Evolutionary conservation across 768 basidiomycete genomes (phyloP), one percentile per base, ranked within the genome.

Genomic region (Pisolithus microcarpus): DNA sequence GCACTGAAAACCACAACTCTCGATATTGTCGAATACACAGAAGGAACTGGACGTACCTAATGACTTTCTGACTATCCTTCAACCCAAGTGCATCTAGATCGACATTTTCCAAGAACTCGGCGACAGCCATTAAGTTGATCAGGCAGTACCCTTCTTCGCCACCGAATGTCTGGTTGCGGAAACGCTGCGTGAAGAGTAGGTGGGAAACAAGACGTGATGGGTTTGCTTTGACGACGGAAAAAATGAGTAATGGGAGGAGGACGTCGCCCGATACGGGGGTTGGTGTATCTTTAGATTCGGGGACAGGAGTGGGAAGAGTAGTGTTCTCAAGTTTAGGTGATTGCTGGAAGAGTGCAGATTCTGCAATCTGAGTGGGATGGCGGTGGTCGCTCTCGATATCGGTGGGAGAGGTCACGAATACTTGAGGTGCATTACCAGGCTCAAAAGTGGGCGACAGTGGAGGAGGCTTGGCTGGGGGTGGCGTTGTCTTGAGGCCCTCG

Each of bases 101-200:
- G 34, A 97, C 91, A 62, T 93, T 90, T 70, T 95, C 92, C 47
- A 97, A 73, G 65, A 97, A 99, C 63, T 97, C 94, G 1, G 89
- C 90, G 5, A 95, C 93, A 10, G 95, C 95, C 75, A 94, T 82
- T 37, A 96, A 73, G 67, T 96, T 98, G 65, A 97, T 88, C 38
- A 95, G 76, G 52, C 93, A 97, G 60, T 93, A 99, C 44, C 82
- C 84, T 60, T 91, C 89, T 61, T 97, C 92, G 1, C 83, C 81
- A 1, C 62, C 64, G 47, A 62, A 58, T 2, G 53, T 38, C 36
- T 61, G 60, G 37, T 70, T 67, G 18, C 69, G 60, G 50, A 65
- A 64, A 3, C 62, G 58, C 48, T 65, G 50, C 55, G 70, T 53
- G 65, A 69, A 52, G 63, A 70, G 58, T 68, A 82, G 51, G 72